A percentile compares a stretch with the other conserved stretches of the same genome.
Conservation (phyloP, 2,329 filamentous ascomycete species). For the Orbilia blumenaviensis region DNA sequence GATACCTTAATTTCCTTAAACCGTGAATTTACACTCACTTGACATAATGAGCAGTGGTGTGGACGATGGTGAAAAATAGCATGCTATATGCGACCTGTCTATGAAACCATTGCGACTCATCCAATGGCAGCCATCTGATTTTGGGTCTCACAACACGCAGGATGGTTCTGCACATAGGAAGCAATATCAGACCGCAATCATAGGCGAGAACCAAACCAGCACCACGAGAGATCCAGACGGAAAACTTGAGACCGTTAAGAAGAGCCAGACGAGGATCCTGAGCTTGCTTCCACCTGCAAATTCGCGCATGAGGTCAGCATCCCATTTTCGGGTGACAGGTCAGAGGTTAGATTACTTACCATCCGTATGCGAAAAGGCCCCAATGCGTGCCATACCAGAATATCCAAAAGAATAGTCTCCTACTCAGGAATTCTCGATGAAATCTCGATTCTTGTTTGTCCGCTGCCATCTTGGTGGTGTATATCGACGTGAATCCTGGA, state of each 20-base stretch:
- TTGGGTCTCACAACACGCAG: slow-evolving; percentile 86
- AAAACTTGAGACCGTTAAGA: slow-evolving; percentile 83
- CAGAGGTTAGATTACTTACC: slow-evolving; percentile 68
- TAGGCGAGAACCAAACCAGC: slow-evolving; percentile 85
- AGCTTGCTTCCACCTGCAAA: slow-evolving; percentile 78
- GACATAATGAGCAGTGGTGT: slow-evolving; percentile 86
- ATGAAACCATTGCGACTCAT: slow-evolving; percentile 97
- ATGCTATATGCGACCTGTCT: slow-evolving; percentile 90
- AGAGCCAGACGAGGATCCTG: slow-evolving; percentile 73
- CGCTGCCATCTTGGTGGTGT: slow-evolving; percentile 61
- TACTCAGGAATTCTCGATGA: slow-evolving; percentile 73
- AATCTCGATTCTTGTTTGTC: slow-evolving; percentile 60
- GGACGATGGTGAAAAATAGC: slow-evolving; percentile 80
- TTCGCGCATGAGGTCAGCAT: not conserved
- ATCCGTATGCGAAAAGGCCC: slow-evolving; percentile 82
- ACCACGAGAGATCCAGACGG: slow-evolving; percentile 95
- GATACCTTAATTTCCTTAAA: not conserved
- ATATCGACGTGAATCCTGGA: slow-evolving; percentile 1
- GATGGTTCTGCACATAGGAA: slow-evolving; percentile 93
- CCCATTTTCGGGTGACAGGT: not conserved
- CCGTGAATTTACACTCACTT: slow-evolving; percentile 77
- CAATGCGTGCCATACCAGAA: slow-evolving; percentile 83
- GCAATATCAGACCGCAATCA: slow-evolving; percentile 84
- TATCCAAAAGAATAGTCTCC: slow-evolving; percentile 80
- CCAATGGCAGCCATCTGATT: slow-evolving; percentile 86